Percentiles rank a stretch among this genome's conserved stretches.
These are phyloP conservation scores for Neophaeococcomyces mojaviensis DNA, from an alignment of 2,329 filamentous ascomycete species.

Conservation along the genomic window DNA sequence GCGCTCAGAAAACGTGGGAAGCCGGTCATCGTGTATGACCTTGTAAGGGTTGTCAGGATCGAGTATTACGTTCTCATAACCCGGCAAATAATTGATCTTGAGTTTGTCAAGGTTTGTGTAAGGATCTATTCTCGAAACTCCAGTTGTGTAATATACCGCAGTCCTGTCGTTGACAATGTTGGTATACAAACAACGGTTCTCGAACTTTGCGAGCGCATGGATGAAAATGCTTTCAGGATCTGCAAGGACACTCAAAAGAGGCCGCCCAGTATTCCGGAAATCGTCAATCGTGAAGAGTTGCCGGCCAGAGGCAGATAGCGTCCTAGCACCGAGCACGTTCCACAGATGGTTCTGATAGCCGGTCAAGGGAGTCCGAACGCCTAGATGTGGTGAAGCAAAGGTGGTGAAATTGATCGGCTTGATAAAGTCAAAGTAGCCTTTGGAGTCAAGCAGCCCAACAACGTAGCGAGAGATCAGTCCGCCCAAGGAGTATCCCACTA, in stretches of 20 bases:
- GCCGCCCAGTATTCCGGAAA: slow-evolving; percentile 75
- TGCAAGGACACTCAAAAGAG: slow-evolving; percentile 71
- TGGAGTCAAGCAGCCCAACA: slow-evolving; percentile 72
- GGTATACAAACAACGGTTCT: slow-evolving; percentile 68
- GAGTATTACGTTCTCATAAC: slow-evolving; percentile 68
- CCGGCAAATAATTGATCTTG: slow-evolving; percentile 64
- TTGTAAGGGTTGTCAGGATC: slow-evolving; percentile 58
- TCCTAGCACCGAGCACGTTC: slow-evolving; percentile 78
- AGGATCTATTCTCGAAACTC: slow-evolving; percentile 69
- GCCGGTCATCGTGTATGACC: slow-evolving; percentile 32
- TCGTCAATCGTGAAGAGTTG: slow-evolving; percentile 83
- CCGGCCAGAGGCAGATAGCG: slow-evolving; percentile 71
- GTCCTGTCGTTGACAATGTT: slow-evolving; percentile 83
- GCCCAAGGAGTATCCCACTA: slow-evolving; percentile 84
- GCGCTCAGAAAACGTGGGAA: slow-evolving; percentile 31
- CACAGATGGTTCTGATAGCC: slow-evolving; percentile 61
- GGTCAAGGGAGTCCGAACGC: slow-evolving; percentile 62
- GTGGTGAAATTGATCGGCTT: slow-evolving; percentile 90
- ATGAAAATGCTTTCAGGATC: slow-evolving; percentile 83
- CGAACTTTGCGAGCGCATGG: slow-evolving; percentile 66
- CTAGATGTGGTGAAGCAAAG: slow-evolving; percentile 77
- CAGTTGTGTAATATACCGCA: slow-evolving; percentile 75
- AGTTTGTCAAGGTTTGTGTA: slow-evolving; percentile 61
- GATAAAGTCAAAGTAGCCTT: slow-evolving; percentile 69
- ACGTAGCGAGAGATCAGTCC: slow-evolving; percentile 82